Evolutionary conservation across 177 flowering plant genomes (phyloP).

Genomic region (Vitis hybrid): DNA sequence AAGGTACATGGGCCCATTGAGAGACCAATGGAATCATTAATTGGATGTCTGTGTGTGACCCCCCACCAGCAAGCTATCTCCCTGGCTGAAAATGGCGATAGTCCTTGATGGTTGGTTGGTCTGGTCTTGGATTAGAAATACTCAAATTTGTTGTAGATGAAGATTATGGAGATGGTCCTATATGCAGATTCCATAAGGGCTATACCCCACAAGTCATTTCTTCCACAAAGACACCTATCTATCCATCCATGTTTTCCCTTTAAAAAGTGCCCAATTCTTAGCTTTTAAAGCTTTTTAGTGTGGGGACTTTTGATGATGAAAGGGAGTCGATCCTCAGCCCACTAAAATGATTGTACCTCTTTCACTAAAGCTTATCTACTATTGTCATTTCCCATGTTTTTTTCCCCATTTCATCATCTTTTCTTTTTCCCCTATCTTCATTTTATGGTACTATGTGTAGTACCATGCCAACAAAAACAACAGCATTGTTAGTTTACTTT

Average conservation of each 20-base stretch:
- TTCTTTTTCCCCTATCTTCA: neutral
- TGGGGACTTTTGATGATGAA: slow-evolving; percentile 3
- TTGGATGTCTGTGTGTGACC: neutral
- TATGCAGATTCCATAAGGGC: slow-evolving; percentile 2
- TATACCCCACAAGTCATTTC: neutral
- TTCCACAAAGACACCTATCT: neutral
- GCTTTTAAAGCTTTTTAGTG: slow-evolving; percentile 3
- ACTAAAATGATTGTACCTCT: slow-evolving; percentile 15
- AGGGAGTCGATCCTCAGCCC: neutral
- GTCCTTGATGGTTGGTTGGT: neutral
- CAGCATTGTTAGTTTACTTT: too few species aligned
- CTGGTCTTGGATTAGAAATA: neutral
- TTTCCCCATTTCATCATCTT: neutral
- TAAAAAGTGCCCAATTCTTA: neutral
- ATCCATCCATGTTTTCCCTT: neutral
- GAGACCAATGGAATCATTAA: slow-evolving; percentile 6
- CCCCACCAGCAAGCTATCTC: neutral
- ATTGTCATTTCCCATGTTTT: neutral
- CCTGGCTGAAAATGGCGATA: neutral
- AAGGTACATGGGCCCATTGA: neutral
- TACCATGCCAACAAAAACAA: too few species aligned
- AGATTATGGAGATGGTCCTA: neutral
- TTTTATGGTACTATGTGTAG: too few species aligned
- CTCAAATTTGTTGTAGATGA: neutral
- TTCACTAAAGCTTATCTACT: slow-evolving; percentile 2